Evolutionary conservation across 2,329 filamentous ascomycete species (phyloP).

Genomic region (Aspergillus proliferans): DNA sequence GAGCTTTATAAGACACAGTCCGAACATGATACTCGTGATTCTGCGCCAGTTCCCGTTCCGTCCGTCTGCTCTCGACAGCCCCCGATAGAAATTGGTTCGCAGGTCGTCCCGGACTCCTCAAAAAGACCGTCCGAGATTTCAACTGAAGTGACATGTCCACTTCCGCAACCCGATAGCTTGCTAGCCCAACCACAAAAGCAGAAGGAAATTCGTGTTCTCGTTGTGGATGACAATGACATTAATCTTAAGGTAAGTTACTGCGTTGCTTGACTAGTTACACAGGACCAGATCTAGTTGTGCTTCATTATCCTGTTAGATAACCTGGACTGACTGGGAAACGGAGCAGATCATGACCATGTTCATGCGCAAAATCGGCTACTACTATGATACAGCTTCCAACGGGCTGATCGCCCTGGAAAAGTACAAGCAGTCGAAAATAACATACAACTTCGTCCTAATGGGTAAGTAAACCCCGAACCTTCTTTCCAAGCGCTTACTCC

Average conservation of each 20-base stretch:
- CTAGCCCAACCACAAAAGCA: background rate
- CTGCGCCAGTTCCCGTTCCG: background rate
- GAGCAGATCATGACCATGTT: conserved; percentile 32
- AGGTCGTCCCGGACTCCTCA: background rate
- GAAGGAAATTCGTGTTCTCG: conserved; percentile 22
- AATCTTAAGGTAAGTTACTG: conserved; percentile 26
- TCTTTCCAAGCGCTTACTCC: background rate
- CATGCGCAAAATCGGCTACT: conserved; percentile 31
- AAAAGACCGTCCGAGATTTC: background rate
- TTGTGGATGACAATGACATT: conserved; percentile 40
- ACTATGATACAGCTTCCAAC: conserved; percentile 32
- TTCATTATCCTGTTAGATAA: background rate
- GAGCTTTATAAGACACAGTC: background rate
- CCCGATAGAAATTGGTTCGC: background rate
- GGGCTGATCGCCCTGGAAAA: conserved; percentile 35
- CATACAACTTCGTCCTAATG: conserved; percentile 32
- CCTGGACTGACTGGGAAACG: background rate
- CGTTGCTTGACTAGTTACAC: too few species aligned
- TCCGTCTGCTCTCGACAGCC: background rate
- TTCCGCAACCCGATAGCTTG: background rate
- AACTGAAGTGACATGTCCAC: background rate
- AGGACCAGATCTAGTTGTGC: background rate
- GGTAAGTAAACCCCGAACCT: conserved; percentile 12
- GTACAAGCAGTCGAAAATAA: conserved; percentile 18
- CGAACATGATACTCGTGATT: background rate